Conservation (phyloP, 1,139 yeast genomes). For the Saccharomyces pastorianus region DNA sequence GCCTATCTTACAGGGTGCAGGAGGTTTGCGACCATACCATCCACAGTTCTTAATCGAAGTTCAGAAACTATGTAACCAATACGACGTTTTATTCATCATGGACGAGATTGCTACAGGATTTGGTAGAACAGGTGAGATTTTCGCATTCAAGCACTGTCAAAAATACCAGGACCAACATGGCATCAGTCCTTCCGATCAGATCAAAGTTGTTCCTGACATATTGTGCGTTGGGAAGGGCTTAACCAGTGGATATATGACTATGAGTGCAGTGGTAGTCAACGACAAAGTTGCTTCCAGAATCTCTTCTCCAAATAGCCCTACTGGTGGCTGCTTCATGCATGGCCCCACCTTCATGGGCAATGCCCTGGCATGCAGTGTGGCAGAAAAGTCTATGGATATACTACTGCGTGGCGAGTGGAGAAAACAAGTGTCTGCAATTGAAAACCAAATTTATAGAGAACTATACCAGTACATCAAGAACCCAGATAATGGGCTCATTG, state of each 20-base stretch:
- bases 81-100: constrained; percentile 29
- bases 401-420: constrained; percentile 24
- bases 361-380: constrained; percentile 33
- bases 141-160: constrained; percentile 27
- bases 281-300: constrained; percentile 14
- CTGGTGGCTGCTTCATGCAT: constrained; percentile 27
- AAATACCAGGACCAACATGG: constrained; percentile 10
- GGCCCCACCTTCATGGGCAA: constrained; percentile 36
- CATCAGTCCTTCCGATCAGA: constrained; percentile 9
- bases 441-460: constrained; percentile 20
- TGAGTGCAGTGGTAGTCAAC: constrained; percentile 29
- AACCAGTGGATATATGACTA: constrained; percentile 31
- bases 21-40: constrained; percentile 32
- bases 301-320: constrained; percentile 11
- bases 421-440: constrained; percentile 18
- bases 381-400: constrained; percentile 30
- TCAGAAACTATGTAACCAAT: constrained; percentile 28
- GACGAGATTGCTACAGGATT: constrained; percentile 35
- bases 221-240: constrained; percentile 29
- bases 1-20: constrained; percentile 36
- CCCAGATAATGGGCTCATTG: constrained; percentile 11
- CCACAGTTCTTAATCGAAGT: constrained; percentile 30
- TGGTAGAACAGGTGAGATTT: constrained; percentile 32
- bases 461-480: constrained; percentile 12
- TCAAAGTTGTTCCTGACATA: constrained; percentile 31